Percentiles rank a stretch among this genome's conserved stretches.
phyloP scores from a whole-genome alignment of 2,329 filamentous ascomycete genomes.

The Didymella pomorum region DNA sequence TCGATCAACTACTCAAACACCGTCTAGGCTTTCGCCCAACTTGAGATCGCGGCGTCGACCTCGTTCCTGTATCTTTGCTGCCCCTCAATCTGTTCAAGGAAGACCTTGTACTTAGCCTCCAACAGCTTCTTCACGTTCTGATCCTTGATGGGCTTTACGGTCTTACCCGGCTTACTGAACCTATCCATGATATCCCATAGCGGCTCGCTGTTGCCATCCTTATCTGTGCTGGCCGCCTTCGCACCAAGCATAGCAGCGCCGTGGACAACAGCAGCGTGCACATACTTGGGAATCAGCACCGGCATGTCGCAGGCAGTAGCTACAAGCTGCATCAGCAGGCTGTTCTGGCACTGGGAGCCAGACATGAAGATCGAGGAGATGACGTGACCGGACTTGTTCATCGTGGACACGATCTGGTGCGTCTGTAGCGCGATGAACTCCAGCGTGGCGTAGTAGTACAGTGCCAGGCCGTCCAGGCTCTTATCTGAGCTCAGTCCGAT shows the following conservation, averaged over 20 bases:
- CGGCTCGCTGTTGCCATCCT: conserved; percentile 79
- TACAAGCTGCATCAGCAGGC: conserved; percentile 88
- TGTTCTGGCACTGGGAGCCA: conserved; percentile 95
- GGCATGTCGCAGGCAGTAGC: conserved; percentile 92
- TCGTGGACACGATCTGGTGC: conserved; percentile 89
- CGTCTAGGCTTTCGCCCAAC: conserved; percentile 34
- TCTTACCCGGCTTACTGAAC: conserved; percentile 91
- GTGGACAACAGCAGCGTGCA: conserved; percentile 94
- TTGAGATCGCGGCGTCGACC: conserved; percentile 67
- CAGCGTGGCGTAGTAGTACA: conserved; percentile 95
- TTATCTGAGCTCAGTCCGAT: conserved; percentile 89
- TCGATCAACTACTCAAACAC: neutral
- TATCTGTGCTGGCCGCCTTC: conserved; percentile 88
- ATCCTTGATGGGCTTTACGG: conserved; percentile 78
- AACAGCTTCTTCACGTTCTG: conserved; percentile 79
- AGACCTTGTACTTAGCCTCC: conserved; percentile 92
- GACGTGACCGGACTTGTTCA: conserved; percentile 88
- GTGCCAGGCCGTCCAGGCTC: conserved; percentile 82
- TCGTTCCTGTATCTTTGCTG: conserved; percentile 83
- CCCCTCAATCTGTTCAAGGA: conserved; percentile 86
- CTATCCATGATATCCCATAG: conserved; percentile 98
- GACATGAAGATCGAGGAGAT: conserved; percentile 98
- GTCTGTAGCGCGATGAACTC: conserved; percentile 99
- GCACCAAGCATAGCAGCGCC: conserved; percentile 98
- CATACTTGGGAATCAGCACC: conserved; percentile 90